Evolutionary conservation across 306 rosid species (phyloP), one percentile per base, ranked within the genome.

Genomic region (Lotus japonicus): DNA sequence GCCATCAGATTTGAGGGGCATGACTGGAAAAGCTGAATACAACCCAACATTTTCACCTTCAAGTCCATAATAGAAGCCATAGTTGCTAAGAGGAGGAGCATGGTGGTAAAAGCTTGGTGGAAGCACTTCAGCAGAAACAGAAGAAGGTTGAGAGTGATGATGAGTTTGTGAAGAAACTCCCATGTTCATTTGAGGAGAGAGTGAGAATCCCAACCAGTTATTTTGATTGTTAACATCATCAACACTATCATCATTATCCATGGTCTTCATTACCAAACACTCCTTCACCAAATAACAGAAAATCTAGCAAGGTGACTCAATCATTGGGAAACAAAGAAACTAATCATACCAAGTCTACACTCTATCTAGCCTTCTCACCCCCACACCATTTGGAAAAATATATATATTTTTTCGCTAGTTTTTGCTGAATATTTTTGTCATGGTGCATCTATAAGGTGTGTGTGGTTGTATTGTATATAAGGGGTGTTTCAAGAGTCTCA

Each of bases 1-100:
- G 18, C 91, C 92, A 80, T 91, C 91, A 44, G 97, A 88, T 67
- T 91, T 91, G 64, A 88, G 87, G 0, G 95, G 97, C 95, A 90
- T 90, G 15, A 70, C 66, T 39, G 97, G 80, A 41, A 87, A 36
- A 7, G 79, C 79, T 4, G 95, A 79, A 69, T 82, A 90, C 28
- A 88, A 76, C 6, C 81, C 84, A 69, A 67, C 78, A 58, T 81
- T 77, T 43, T 84, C 83, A 62, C 77, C 79, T 77, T 84, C 89
- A 72, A 80, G 77, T 35, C 84, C 88, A 75, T 77, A 85, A 81
- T 76, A 87, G 35, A 71, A 65, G 45, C 92, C 95, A 74, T 73
- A 88, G 87, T 77, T 86, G 58, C 61, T 60, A 45, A 74, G 84
- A 31, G 86, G 64, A 39, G 81, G 36, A 64, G 85, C 36, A 31